Base-by-base conservation (phyloP, 768 basidiomycete genomes). In the Lentinula edodes region DNA sequence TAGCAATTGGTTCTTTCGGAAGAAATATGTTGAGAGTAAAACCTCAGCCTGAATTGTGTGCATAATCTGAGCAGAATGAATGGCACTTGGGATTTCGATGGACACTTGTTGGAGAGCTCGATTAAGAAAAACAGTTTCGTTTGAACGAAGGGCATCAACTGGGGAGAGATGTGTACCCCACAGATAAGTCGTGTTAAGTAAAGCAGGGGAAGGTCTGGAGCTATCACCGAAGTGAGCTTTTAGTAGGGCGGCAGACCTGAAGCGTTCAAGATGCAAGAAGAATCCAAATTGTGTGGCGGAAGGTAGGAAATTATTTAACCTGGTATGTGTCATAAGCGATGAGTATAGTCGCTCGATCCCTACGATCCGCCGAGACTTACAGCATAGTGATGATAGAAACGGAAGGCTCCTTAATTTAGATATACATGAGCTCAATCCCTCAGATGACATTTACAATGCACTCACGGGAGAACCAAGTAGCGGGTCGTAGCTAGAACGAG, bases 11-110 rank as follows among this genome's bases (percentile, higher is more conserved):
- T 74, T 76, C 35, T 69, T 69, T 41, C 72, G 69, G 60, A 78
- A 77, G 66, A 81, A 76, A 63, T 78, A 80, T 52, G 71, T 71
- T 1, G 76, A 69, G 36, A 83, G 67, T 20, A 83, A 69, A 2
- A 82, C 67, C 34, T 80, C 72, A 2, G 72, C 65, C 42, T 77
- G 76, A 18, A 78, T 62, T 32, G 73, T 63, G 13, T 74, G 68
- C 28, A 78, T 63, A 28, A 73, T 68, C 60, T 36, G 18, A 8
- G 68, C 64, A 55, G 69, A 67, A 4, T 75, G 74, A 18, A 43
- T 28, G 32, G 39, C 60, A 23, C 15, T 54, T n/a, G 61, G 32
- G 6, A 61, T 32, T 46, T 72, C 73, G 5, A 69, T 64, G n/a
- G 72, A 66, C 18, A 76, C 59, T 12, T 69, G 68, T 6, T 72